Conservation (phyloP, 2,329 filamentous ascomycete species). For the Metarhizium rileyi region DNA sequence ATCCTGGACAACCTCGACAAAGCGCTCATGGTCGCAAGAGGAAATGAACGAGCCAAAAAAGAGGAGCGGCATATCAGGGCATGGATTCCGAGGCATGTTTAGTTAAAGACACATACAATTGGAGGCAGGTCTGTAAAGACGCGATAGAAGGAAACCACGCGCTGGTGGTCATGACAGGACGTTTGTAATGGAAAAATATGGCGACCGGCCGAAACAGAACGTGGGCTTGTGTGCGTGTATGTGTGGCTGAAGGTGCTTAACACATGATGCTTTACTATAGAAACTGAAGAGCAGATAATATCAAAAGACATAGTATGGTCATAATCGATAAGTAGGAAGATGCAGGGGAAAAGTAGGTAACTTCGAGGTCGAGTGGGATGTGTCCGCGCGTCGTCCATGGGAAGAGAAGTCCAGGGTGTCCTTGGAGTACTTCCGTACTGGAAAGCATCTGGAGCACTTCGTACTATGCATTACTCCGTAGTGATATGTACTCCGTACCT, state of each 20-base stretch:
- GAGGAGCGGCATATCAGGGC: background rate
- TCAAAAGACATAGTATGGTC: background rate
- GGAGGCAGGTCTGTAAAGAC: background rate
- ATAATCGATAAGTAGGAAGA: background rate
- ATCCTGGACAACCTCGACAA: background rate
- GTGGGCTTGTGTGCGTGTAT: too few relatives aligned
- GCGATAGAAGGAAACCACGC: background rate
- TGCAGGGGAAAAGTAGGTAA: background rate
- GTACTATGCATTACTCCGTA: too few relatives aligned
- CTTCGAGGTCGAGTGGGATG: background rate
- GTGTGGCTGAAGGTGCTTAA: background rate
- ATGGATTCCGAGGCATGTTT: background rate
- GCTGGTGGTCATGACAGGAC: background rate
- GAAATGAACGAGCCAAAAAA: background rate
- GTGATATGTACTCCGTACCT: too few relatives aligned
- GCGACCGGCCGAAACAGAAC: background rate
- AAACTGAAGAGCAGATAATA: background rate
- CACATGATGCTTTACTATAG: constrained; percentile 4
- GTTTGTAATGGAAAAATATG: background rate
- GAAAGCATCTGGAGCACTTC: too few relatives aligned
- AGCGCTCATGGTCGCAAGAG: constrained; percentile 1
- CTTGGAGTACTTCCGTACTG: too few relatives aligned
- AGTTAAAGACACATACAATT: background rate
- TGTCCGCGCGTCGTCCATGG: background rate
- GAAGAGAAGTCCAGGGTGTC: too few relatives aligned